Base-by-base conservation (phyloP, 2,329 filamentous ascomycete species). In the Penicillium sp. region DNA sequence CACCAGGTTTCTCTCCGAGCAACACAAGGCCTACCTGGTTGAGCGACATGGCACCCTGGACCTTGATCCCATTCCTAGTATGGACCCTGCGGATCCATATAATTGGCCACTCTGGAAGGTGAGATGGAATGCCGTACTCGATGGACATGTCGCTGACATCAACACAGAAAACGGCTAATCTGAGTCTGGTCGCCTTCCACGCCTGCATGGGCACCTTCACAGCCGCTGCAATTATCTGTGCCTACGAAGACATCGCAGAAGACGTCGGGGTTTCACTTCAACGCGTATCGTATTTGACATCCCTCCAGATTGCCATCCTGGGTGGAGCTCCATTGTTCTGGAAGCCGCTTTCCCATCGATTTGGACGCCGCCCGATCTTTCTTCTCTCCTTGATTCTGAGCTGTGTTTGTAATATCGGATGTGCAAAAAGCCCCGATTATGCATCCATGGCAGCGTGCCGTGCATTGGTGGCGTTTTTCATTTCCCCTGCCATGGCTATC, bases 201-300 rank as follows among this genome's bases (percentile, higher is more conserved):
- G 78, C 80, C 25, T 78, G 78, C 66, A 83, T 83, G 77, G 74
- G 75, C 40, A 80, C 79, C 1, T 83, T 84, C 56, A 79, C 74
- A 1, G 79, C 81, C 0, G 74, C 80, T 0, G 68, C 74, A 4
- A 82, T 84, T 55, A 79, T 81, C 53, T 76, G 78, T 3, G 80
- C 79, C 4, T 83, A 79, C 59, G 73, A 76, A 40, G 68, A 74
- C 27, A 83, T 85, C 27, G 73, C 79, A 2, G 65, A 70, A 27
- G 80, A 83, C 41, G 66, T 84, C 2, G 67, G 67, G 16, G 73
- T 78, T 35, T 73, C 70, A 10, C 63, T 84, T 1, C 79, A 80
- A 45, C 66, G 67, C 2, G 72, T 79, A 0, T 77, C 74, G 2
- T 84, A 84, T 58, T 69, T 84, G 13, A 81, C 78, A 0, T 80